A percentile compares a stretch with the other conserved stretches of the same genome.
Evolutionary conservation across 805 yeast genomes (phyloP).

Genomic region (Hanseniaspora pseudoguilliermondii): DNA sequence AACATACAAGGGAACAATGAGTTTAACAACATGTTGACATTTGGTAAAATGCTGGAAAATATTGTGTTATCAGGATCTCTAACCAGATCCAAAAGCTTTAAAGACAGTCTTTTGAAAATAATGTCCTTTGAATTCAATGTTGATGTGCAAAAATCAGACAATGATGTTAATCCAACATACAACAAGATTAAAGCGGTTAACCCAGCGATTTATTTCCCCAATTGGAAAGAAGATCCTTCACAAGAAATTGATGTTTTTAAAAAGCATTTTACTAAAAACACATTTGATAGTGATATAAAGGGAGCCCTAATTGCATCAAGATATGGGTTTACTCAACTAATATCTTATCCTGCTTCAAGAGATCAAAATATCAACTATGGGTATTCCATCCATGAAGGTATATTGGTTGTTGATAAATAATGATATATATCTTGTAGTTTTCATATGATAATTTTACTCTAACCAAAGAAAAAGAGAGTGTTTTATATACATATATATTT

Average conservation of each 20-base stretch:
- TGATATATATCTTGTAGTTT: too few species aligned
- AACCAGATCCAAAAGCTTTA: slow-evolving; percentile 2
- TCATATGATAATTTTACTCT: too few species aligned
- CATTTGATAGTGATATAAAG: slow-evolving; percentile 12
- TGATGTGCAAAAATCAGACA: background rate
- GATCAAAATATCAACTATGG: background rate
- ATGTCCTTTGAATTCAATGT: background rate
- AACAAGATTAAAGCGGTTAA: background rate
- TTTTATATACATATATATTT: too few species aligned
- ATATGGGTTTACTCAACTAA: slow-evolving; percentile 6
- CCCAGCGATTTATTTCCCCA: slow-evolving; percentile 4
- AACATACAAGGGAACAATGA: background rate
- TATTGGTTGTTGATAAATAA: background rate
- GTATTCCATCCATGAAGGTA: slow-evolving; percentile 4
- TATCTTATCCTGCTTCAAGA: background rate
- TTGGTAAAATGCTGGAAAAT: slow-evolving; percentile 8
- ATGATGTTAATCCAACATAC: background rate
- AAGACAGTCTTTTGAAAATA: background rate
- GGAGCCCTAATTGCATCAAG: slow-evolving; percentile 10
- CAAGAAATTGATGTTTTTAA: slow-evolving; percentile 1
- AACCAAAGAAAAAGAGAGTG: too few species aligned
- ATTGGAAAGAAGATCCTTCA: slow-evolving; percentile 9
- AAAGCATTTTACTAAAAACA: background rate
- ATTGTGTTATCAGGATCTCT: slow-evolving; percentile 2
- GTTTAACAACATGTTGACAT: background rate